Evolutionary conservation across 352 stramenopile genomes (phyloP), one percentile per base, ranked within the genome.

Genomic region (Pythium graminicola): DNA sequence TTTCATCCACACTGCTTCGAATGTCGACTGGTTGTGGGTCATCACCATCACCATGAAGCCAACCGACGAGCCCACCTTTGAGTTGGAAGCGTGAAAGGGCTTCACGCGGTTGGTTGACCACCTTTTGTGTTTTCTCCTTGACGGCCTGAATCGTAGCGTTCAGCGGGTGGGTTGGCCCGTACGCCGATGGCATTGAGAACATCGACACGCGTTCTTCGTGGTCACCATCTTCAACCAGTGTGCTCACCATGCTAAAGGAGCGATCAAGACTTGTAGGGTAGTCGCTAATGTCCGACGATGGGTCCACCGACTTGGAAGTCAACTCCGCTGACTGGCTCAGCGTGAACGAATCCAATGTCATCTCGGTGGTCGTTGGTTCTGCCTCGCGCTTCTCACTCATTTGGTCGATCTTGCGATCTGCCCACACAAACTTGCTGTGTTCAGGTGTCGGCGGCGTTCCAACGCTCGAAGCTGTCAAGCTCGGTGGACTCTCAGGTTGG

Each of bases 61-160:
- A 86, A 10, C 76, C 46, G 0, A 85, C 76, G 3, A 86, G 49
- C 6, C 76, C 76, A n/a, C 76, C 76, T 58, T 77, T 79, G 40
- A 81, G 65, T n/a, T 84, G 70, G 28, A 86, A 86, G 6, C 58
- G 60, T 2, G 60, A 67, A n/a, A 84, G 58, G 2, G 52, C 65
- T 4, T 70, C 64, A 4, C 58, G 50, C 46, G 75, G 73, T 29
- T 78, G 67, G 26, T 64, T 73, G 33, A 60, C 64, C 1, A 53
- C 62, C 23, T 60, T 45, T 14, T 69, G 53, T 1, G 62, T 73
- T 38, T 77, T 81, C 24, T 70, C 61, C 59, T 80, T 84, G 17
- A 80, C 44, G 33, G 23, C 50, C 10, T 60, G 49, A 3, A 59
- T 28, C 11, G 31, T 55, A 6, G 41, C 42, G 26, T 53, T 57